Conservation (phyloP, 1,284 basidiomycete species). For the Xerocomus amazonicus region DNA sequence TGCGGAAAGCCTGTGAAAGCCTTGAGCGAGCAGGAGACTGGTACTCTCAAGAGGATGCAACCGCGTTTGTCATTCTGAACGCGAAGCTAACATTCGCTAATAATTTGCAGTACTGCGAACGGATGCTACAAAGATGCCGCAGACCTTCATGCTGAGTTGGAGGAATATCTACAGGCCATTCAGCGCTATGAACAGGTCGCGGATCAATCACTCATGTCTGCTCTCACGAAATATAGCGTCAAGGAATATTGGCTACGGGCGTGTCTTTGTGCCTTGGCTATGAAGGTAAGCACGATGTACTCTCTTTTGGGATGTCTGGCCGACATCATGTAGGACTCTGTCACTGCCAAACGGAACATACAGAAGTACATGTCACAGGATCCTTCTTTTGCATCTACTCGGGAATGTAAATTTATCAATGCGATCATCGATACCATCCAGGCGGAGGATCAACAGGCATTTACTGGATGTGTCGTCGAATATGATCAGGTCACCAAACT, state of each 20-base stretch:
- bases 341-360: slow-evolving; percentile 80
- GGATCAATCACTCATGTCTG: slow-evolving; percentile 75
- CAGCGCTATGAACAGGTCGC: slow-evolving; percentile 90
- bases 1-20: slow-evolving; percentile 83
- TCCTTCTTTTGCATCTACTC: slow-evolving; percentile 77
- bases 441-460: slow-evolving; percentile 73
- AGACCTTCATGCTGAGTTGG: slow-evolving; percentile 88
- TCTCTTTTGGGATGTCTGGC: slow-evolving; percentile 1
- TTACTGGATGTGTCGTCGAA: slow-evolving; percentile 76
- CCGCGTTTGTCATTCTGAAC: slow-evolving; percentile 57
- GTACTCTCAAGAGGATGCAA: slow-evolving; percentile 96
- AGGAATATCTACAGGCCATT: slow-evolving; percentile 83
- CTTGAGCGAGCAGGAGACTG: slow-evolving; percentile 94
- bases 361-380: slow-evolving; percentile 74
- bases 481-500: slow-evolving; percentile 87
- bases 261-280: slow-evolving; percentile 86
- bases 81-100: slow-evolving; percentile 7
- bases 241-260: slow-evolving; percentile 97
- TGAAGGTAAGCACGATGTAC: slow-evolving; percentile 57
- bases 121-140: slow-evolving; percentile 96
- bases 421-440: slow-evolving; percentile 79
- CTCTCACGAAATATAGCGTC: slow-evolving; percentile 96
- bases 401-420: slow-evolving; percentile 86
- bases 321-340: slow-evolving; percentile 61
- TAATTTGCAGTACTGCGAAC: slow-evolving; percentile 77